phyloP scores from a whole-genome alignment of 2,329 filamentous ascomycete species.

The Neophaeococcomyces aloes region DNA sequence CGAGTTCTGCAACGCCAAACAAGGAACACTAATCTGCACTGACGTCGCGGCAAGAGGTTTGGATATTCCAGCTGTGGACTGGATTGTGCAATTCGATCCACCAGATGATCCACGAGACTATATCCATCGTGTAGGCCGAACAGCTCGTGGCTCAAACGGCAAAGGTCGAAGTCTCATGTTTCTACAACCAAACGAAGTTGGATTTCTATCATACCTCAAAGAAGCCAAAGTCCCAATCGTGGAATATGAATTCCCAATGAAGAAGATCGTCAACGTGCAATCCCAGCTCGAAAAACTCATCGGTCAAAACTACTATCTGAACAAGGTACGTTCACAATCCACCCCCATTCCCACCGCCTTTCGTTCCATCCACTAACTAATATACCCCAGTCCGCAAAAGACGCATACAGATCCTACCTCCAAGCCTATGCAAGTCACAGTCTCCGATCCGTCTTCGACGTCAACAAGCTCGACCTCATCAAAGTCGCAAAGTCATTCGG shows the following conservation, averaged over 20 bases:
- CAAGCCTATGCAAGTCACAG: conserved; percentile 88
- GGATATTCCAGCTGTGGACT: conserved; percentile 92
- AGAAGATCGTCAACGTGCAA: conserved; percentile 85
- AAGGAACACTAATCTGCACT: conserved; percentile 86
- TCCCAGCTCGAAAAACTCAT: conserved; percentile 91
- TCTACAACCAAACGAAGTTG: conserved; percentile 81
- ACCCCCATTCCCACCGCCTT: no score
- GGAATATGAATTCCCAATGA: conserved; percentile 88
- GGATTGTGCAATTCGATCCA: conserved; percentile 92
- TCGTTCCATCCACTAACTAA: no score
- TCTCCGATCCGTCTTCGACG: conserved; percentile 72
- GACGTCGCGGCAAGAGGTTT: conserved; percentile 91
- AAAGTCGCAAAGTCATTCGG: conserved; percentile 81
- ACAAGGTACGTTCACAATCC: conserved; percentile 61
- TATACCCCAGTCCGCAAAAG: conserved; percentile 53
- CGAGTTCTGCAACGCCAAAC: conserved; percentile 78
- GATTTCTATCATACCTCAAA: conserved; percentile 84
- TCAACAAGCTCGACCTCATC: conserved; percentile 68
- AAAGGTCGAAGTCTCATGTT: conserved; percentile 89
- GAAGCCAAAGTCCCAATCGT: conserved; percentile 85
- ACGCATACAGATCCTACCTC: conserved; percentile 77
- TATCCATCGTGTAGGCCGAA: conserved; percentile 92
- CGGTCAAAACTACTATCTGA: conserved; percentile 89
- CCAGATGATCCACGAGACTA: conserved; percentile 85
- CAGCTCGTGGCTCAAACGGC: conserved; percentile 69